Evolutionary conservation across 768 basidiomycete genomes (phyloP), one percentile per base, ranked within the genome.

Genomic region (Lactifluus volemus): DNA sequence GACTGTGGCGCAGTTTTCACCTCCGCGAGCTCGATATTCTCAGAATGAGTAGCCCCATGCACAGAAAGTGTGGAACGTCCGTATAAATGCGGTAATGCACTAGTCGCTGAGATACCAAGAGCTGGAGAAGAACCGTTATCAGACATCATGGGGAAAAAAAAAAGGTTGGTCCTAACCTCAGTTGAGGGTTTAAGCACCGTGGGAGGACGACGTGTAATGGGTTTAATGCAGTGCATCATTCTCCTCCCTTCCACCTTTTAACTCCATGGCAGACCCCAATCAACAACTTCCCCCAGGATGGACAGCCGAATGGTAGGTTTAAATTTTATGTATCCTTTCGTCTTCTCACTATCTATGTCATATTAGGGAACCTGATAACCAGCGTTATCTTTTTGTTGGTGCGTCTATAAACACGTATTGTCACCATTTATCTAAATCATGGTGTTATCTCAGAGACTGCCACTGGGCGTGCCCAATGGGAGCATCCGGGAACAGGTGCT

Each of bases 361-460:
- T 61, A 39, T 47, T 70, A 94, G 92, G 93, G 90, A 95, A 72
- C 76, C 78, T 55, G 79, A 79, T 62, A 79, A 88, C 73, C 88
- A 92, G 73, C 83, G 86, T 68, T 90, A 89, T 76, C 79, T 93
- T 70, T 97, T 92, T 77, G 85, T 92, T 73, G 90, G 94, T 95
- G 68, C 73, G 87, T 76, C 21, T 39, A 15, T 30, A 9, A 19
- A n/a, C 21, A 30, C 12, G 9, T 17, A 25, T 30, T 49, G 29
- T 51, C 29, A 30, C n/a, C 29, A 47, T 55, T 48, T 45, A 62
- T 48, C 54, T 53, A 56, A 58, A 58, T n/a, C 7, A 49, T 54
- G 34, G 30, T 48, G 55, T 56, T 49, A 32, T 48, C 9, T 65
- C 76, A 96, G 96, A 98, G 73, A 85, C 86, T 60, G 81, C 86